These are phyloP conservation scores for Leccinum angustisporum DNA, from an alignment of 1,284 basidiomycete genomes.

Conservation along the genomic window DNA sequence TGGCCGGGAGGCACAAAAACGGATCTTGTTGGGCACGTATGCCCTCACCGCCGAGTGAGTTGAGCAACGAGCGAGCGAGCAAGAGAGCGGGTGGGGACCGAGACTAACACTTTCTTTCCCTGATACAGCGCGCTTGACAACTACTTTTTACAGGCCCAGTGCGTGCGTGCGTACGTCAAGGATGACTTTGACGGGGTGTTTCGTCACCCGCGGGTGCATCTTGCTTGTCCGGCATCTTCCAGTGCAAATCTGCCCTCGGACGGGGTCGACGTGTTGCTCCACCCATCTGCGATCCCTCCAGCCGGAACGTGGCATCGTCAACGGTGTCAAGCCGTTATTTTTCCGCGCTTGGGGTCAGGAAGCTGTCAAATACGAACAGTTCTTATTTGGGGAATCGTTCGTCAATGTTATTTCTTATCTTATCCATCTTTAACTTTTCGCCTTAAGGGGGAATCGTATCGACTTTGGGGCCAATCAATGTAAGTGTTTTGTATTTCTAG, in stretches of 20 bases:
- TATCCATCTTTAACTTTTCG: constrained; percentile 5
- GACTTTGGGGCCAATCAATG: constrained; percentile 73
- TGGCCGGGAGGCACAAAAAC: constrained; percentile 83
- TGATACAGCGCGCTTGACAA: constrained; percentile 85
- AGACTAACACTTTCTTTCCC: background rate
- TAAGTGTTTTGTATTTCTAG: constrained; percentile 25
- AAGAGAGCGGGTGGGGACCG: background rate
- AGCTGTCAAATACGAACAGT: constrained; percentile 54
- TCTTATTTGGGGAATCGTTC: constrained; percentile 52
- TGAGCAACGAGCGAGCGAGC: background rate
- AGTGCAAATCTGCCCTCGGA: constrained; percentile 6
- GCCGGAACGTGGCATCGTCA: constrained; percentile 56
- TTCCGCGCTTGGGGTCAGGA: constrained; percentile 55
- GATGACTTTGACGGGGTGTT: constrained; percentile 78
- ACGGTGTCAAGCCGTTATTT: constrained; percentile 62
- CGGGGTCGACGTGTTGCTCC: constrained; percentile 80
- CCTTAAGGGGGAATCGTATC: constrained; percentile 46
- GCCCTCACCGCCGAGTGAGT: constrained; percentile 88
- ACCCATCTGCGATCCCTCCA: constrained; percentile 73
- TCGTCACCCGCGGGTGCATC: constrained; percentile 49
- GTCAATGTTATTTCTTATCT: constrained; percentile 12
- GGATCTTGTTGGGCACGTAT: constrained; percentile 91
- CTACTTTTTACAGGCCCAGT: constrained; percentile 91
- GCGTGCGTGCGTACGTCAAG: constrained; percentile 70
- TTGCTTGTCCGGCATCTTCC: constrained; percentile 30